Percentiles rank a stretch among this genome's conserved stretches.
Evolutionary conservation across 164 flowering plant species (phyloP).

Genomic region (Echeveria elegans): DNA sequence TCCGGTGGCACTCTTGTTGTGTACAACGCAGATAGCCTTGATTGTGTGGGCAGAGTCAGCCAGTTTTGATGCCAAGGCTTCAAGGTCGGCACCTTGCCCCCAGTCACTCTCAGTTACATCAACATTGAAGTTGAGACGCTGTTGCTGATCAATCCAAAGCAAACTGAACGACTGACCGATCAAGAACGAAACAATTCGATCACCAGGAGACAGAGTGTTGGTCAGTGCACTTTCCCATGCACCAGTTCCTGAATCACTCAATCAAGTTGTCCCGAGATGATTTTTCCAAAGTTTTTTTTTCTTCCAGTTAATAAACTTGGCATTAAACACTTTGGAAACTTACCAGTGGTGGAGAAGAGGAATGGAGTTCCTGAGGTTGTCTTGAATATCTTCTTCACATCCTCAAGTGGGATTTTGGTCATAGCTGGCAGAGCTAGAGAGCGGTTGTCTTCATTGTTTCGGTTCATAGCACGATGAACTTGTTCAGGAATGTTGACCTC

Average conservation of each 20-base stretch:
- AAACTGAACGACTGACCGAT: conserved; percentile 95
- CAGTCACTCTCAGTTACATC: conserved; percentile 93
- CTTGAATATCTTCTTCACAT: conserved; percentile 92
- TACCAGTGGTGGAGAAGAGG: conserved; percentile 89
- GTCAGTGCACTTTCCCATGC: conserved; percentile 99
- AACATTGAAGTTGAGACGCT: conserved; percentile 73
- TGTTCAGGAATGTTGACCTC: conserved; percentile 97
- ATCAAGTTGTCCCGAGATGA: too few species aligned
- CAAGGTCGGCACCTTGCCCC: conserved; percentile 92
- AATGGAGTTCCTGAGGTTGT: conserved; percentile 81
- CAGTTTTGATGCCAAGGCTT: conserved; percentile 62
- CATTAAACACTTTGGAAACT: neutral
- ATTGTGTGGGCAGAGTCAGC: conserved; percentile 74
- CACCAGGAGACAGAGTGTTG: conserved; percentile 90
- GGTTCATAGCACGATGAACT: conserved; percentile 87
- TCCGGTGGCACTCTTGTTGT: conserved; percentile 93
- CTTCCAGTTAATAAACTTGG: too few species aligned
- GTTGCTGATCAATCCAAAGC: conserved; percentile 95
- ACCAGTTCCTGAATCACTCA: conserved; percentile 61
- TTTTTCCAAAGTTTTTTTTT: too few species aligned
- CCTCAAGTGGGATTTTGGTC: conserved; percentile 72
- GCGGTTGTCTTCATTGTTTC: conserved; percentile 97
- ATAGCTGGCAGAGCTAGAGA: conserved; percentile 94
- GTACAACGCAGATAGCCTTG: conserved; percentile 91
- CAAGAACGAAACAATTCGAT: conserved; percentile 67